Evolutionary conservation across 805 yeast genomes (phyloP), one percentile per base, ranked within the genome.

Genomic region (Debaryomyces hansenii): DNA sequence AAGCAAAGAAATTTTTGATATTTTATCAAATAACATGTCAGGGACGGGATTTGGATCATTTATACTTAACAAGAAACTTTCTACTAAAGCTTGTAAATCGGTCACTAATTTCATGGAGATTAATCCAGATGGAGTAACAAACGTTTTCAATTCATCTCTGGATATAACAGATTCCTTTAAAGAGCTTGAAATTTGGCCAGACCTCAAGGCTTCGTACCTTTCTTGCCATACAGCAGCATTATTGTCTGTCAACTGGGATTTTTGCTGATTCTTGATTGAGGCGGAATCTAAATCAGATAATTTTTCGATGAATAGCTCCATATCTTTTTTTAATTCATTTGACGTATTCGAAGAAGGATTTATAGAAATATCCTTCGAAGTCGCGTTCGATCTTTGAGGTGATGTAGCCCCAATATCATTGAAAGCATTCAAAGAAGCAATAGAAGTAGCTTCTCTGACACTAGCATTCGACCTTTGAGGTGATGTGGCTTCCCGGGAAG

Each of bases 221-320:
- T 62, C 57, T 60, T 78, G 83, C 81, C 87, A 77, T 45, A 68
- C 71, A 4, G 69, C 59, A 8, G 75, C 60, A 40, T 70, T 72
- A 35, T 54, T 56, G 49, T 7, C 42, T 4, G 33, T 40, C n/a
- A 31, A 35, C 5, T 27, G 27, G 9, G 18, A 20, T 14, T 28
- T 18, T 4, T 42, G 52, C 33, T 56, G 51, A 29, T 49, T 49
- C 29, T 28, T 34, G 4, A 54, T 52, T 6, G 50, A 51, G 6
- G 48, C 24, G 6, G 20, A n/a, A 39, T 63, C 66, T 31, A 66
- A 53, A 14, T 47, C 47, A n/a, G 59, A 55, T 43, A 70, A 55
- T 44, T 60, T 68, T 5, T 67, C 67, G 45, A 64, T 47, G 38
- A 61, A 44, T 16, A 24, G 11, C 31, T 52, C 59, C 50, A 69